A percentile compares a stretch with the other conserved stretches of the same genome.
phyloP scores from a whole-genome alignment of 345 rosid genomes.

The Euphorbia tirucalli region DNA sequence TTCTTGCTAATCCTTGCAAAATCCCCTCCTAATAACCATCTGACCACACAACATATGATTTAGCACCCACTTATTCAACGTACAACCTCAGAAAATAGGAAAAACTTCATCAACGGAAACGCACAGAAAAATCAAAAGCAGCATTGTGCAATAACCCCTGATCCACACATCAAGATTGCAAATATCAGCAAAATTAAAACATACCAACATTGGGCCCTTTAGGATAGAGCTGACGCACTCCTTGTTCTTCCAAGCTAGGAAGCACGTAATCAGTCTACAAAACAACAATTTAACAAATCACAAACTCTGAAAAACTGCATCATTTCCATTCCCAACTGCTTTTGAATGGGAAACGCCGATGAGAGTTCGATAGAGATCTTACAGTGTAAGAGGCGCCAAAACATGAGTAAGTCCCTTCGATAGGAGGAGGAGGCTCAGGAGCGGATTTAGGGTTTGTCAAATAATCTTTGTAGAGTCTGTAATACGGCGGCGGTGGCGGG shows the following conservation, averaged over 20 bases:
- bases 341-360: neutral
- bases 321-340: neutral
- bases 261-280: conserved; percentile 76
- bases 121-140: neutral
- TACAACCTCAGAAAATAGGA: neutral
- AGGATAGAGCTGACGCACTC: conserved; percentile 73
- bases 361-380: conserved; percentile 21
- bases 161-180: neutral
- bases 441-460: conserved; percentile 57
- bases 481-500: conserved; percentile 91
- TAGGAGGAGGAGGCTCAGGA: conserved; percentile 75
- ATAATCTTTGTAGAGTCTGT: conserved; percentile 87
- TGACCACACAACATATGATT: neutral
- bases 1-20: neutral
- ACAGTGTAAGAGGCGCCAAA: conserved; percentile 76
- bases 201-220: conserved; percentile 69
- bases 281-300: neutral
- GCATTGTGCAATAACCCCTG: neutral
- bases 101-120: neutral
- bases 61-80: neutral
- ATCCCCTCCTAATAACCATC: neutral
- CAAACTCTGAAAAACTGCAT: neutral
- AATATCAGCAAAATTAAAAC: neutral
- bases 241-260: conserved; percentile 91
- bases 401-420: conserved; percentile 74